Evolutionary conservation across 2,329 filamentous ascomycete species (phyloP), one percentile per base, ranked within the genome.

Genomic region (Coleophoma cylindrospora): DNA sequence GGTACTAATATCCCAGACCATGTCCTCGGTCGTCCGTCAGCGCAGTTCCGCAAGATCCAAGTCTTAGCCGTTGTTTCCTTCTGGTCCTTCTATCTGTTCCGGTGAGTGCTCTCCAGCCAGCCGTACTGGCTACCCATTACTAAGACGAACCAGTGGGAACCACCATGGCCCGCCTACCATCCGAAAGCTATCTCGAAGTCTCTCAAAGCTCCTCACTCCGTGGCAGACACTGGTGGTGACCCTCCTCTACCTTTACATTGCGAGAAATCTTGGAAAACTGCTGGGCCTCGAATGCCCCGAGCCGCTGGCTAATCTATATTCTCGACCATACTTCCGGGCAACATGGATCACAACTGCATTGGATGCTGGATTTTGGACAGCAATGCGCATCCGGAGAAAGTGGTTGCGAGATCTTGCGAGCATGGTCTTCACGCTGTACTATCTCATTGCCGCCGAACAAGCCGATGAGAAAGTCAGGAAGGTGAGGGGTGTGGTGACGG

Each of bases 281-380:
- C 80, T 96, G 51, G 89, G 91, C 3, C 81, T 99, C 47, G 91
- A 96, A 59, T 91, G 87, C 57, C 92, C 94, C 4, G 94, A 99
- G 62, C 94, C 94, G 17, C 78, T 99, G 64, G 87, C 91, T 32
- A 96, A 95, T 64, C 86, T 97, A 66, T 99, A 99, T 72, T 90
- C 89, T 49, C 79, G 89, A 47, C 84, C 88, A 27, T 99, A 95
- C 72, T 99, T 96, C 68, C 86, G 94, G 45, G 94, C 94, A 49
- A 99, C 94, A 65, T 99, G 94, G 94, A 82, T 97, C 14, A 84
- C 94, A 48, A 99, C 94, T 0, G 94, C 91, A 0, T 72, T 99
- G 53, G 94, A 99, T 62, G 94, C 94, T 6, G 94, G 94, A 1
- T 99, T 96, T 68, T 99, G 94, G 94, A 96, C 91, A 0, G 94